Conservation (phyloP, 768 basidiomycete genomes). For the Hypsizygus marmoreus region DNA sequence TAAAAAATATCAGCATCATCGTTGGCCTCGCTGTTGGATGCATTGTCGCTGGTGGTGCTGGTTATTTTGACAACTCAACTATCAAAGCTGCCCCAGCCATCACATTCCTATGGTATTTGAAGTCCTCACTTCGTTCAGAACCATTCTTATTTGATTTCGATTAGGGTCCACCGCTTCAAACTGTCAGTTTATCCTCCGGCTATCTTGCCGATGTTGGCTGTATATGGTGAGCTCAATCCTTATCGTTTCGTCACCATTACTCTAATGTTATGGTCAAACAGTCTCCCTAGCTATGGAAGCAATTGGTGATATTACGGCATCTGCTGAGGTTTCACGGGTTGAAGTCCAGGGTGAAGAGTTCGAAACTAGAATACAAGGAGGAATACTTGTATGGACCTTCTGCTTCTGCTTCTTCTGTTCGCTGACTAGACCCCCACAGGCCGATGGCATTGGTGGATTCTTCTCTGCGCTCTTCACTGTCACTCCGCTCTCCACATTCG, state of each 20-base stretch:
- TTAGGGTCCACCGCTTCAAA: slow-evolving; percentile 76
- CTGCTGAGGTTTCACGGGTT: slow-evolving; percentile 79
- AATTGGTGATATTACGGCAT: slow-evolving; percentile 83
- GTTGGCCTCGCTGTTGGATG: slow-evolving; percentile 76
- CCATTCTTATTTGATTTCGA: not conserved
- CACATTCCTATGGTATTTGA: slow-evolving; percentile 71
- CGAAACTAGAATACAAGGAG: slow-evolving; percentile 82
- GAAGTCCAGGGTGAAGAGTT: slow-evolving; percentile 74
- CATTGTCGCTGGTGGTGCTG: slow-evolving; percentile 77
- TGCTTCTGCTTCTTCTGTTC: slow-evolving; percentile 40
- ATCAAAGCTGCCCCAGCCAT: slow-evolving; percentile 73
- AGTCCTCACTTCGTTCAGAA: not conserved
- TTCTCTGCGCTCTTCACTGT: slow-evolving; percentile 81
- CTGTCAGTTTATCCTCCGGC: slow-evolving; percentile 76
- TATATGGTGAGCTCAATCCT: slow-evolving; percentile 28
- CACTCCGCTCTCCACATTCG: slow-evolving; percentile 74
- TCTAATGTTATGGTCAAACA: slow-evolving; percentile 20
- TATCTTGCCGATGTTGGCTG: slow-evolving; percentile 46
- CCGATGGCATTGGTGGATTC: slow-evolving; percentile 82
- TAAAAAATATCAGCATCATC: slow-evolving; percentile 80
- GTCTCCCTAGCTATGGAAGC: slow-evolving; percentile 81
- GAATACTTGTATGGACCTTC: slow-evolving; percentile 55
- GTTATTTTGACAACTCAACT: slow-evolving; percentile 70
- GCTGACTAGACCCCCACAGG: slow-evolving; percentile 46
- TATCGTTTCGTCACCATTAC: not conserved